Base-by-base conservation (phyloP, 805 yeast species). In the Candida ulmi region DNA sequence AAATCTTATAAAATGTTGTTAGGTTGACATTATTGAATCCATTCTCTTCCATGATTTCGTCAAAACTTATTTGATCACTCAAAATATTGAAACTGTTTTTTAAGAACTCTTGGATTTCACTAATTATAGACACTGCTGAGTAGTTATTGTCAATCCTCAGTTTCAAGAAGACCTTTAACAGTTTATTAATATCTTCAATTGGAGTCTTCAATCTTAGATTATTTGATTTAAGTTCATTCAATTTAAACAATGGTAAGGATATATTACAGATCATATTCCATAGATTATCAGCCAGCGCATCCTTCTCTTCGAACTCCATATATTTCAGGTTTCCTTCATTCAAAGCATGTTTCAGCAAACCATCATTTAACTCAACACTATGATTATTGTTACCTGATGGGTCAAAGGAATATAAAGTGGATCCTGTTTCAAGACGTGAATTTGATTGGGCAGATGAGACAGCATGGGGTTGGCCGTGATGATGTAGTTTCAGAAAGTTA, bases 121-220 rank as follows among this genome's bases (percentile, higher is more conserved):
- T 62, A 13, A 69, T 37, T n/a, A 76, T 49, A 4, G 65, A 61
- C 4, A 56, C 45, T 0, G 68, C 60, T 0, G 64, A 51, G 5
- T 65, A 62, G 8, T 63, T 62, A 18, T 61, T 61, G 23, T 63
- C 61, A 2, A 66, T 48, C 28, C 69, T 58, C 5, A 69, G 54
- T 19, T 60, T 61, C 24, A 71, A 42, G 47, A 64, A 72, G 42
- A 63, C 54, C 17, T 58, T 46, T 5, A 77, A 71, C 38, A 76
- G 57, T 33, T 66, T 68, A 48, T 76, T 78, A 17, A 74, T 57
- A 49, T 78, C 82, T 45, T 79, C 85, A 3, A 78, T 68, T 0
- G 83, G 78, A 0, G 71, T 69, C 16, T 71, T 62, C 29, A 76
- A 47, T 29, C 42, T 50, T 11, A 51, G 29, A 19, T 5, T 4